Evolutionary conservation across 1,284 basidiomycete genomes (phyloP).

Genomic region (Meira nashicola): DNA sequence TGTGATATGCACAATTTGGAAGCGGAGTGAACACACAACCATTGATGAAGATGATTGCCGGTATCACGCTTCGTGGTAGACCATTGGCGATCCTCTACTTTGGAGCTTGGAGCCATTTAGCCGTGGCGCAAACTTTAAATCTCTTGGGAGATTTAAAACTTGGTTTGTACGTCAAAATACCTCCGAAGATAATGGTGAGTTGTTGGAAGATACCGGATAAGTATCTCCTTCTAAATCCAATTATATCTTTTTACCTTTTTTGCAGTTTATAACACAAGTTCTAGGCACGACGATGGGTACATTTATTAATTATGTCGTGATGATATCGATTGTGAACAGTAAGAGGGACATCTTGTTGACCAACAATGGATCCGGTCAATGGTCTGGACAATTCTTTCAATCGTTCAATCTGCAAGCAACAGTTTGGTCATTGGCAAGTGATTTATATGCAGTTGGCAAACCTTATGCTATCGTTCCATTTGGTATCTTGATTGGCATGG

Average conservation of each 20-base stretch:
- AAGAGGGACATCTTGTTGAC: slow-evolving; percentile 26
- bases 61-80: slow-evolving; percentile 22
- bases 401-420: slow-evolving; percentile 17
- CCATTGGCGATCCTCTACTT: slow-evolving; percentile 39
- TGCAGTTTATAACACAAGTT: slow-evolving; percentile 26
- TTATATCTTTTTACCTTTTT: not conserved
- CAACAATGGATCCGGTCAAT: slow-evolving; percentile 15
- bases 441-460: not conserved
- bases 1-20: slow-evolving; percentile 26
- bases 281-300: slow-evolving; percentile 29
- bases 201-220: no score
- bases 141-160: no score
- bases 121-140: no score
- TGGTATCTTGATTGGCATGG: not conserved
- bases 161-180: no score
- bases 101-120: slow-evolving; percentile 27
- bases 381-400: slow-evolving; percentile 5
- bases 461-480: not conserved
- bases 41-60: slow-evolving; percentile 34
- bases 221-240: no score
- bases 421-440: slow-evolving; percentile 27
- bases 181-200: no score
- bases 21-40: slow-evolving; percentile 27
- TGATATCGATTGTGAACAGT: slow-evolving; percentile 17
- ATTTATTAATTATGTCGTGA: slow-evolving; percentile 27